Conservation (phyloP, 176 grass and related monocot species). For the Rhynchospora breviuscula region DNA sequence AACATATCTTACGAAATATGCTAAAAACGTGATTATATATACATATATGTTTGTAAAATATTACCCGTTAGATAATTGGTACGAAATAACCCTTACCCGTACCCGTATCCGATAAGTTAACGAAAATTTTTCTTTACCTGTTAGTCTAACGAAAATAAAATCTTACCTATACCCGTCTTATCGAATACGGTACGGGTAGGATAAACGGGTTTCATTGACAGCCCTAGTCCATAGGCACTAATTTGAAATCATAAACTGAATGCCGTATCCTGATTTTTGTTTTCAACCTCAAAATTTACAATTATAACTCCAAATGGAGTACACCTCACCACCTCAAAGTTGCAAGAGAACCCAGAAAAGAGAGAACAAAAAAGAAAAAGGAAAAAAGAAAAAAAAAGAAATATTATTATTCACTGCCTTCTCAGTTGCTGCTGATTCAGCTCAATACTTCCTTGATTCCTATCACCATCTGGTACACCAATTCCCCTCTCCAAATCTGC, state of each 20-base stretch:
- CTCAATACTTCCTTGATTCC: background rate
- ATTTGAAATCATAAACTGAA: background rate
- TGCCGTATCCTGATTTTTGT: background rate
- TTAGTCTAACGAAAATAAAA: too few species aligned
- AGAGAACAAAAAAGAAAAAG: background rate
- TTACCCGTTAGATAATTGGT: too few species aligned
- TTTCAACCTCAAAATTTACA: background rate
- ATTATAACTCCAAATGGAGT: constrained; percentile 3
- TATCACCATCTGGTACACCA: background rate
- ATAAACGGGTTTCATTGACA: too few species aligned
- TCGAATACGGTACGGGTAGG: too few species aligned
- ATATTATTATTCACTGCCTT: constrained; percentile 4
- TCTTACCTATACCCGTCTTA: too few species aligned
- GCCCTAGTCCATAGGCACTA: background rate
- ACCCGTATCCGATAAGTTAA: too few species aligned
- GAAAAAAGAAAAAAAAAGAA: constrained; percentile 9
- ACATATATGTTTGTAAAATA: too few species aligned
- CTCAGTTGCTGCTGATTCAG: constrained; percentile 13
- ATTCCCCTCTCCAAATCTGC: background rate
- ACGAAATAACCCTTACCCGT: too few species aligned
- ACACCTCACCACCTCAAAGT: background rate
- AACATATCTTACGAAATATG: too few species aligned
- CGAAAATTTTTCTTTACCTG: too few species aligned
- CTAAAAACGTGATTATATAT: too few species aligned
- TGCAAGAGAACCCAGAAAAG: background rate